Base-by-base conservation (phyloP, 768 basidiomycete species). In the Tulasnella calospora region DNA sequence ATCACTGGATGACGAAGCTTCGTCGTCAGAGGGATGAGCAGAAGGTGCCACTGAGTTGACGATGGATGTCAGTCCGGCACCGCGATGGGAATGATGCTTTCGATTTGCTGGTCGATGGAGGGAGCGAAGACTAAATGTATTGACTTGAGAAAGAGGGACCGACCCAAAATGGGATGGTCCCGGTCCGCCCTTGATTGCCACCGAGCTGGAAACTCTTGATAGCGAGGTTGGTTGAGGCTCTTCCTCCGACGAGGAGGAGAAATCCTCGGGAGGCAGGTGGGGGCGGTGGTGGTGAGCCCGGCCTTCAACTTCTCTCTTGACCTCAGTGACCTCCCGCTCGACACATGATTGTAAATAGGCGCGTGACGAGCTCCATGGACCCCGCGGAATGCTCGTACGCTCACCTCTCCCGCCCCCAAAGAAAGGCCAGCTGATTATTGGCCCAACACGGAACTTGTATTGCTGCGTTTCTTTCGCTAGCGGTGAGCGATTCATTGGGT, bases 371-470 rank as follows among this genome's bases (percentile, higher is more conserved):
- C 86, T 78, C 92, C 93, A 95, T 0, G 94, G 94, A 2, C 94
- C 93, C n/a, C 94, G 90, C 81, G 93, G 86, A 46, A 95, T 86
- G 80, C 94, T 92, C 3, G 84, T 80, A 33, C 93, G 87, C 78
- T 92, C 91, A 41, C 94, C 94, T 55, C 94, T 88, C 80, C 91
- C 90, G 5, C 92, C 92, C 70, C 94, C 94, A 83, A 95, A 95
- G 87, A 95, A 95, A 0, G 94, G 92, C 94, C 94, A 95, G 3
- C 93, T 94, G 73, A 95, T 89, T 81, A 95, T 95, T 10, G 92
- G 92, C 4, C 94, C 94, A 67, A 94, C 86, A 73, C 91, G 89
- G 83, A 88, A 89, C 73, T 88, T 70, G 57, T 79, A 51, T 57
- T 10, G 30, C 35, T 36, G 46, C 13, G 2, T 74, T 46, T 35